These are phyloP conservation scores for Purpureocillium lavendulum DNA, from an alignment of 2,329 filamentous ascomycete species.

Conservation along the genomic window DNA sequence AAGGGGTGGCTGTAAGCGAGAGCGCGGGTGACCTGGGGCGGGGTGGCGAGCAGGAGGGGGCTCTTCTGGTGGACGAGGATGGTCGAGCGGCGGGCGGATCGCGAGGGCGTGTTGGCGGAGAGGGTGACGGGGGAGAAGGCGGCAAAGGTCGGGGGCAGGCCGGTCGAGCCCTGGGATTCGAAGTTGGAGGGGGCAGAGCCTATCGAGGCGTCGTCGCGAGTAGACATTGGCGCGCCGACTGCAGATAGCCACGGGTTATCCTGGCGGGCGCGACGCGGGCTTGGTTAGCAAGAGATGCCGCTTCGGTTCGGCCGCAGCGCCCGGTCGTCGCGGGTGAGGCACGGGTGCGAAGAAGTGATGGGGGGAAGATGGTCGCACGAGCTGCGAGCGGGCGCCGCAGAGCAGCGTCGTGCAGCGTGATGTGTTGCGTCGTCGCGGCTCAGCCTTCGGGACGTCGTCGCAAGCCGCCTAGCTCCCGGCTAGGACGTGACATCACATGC, in stretches of 20 bases:
- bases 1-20: conserved; percentile 96
- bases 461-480: background rate
- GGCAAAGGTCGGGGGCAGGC: conserved; percentile 65
- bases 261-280: conserved; percentile 13
- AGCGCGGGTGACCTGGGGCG: conserved; percentile 87
- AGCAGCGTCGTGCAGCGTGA: too few species aligned
- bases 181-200: conserved; percentile 23
- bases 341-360: background rate
- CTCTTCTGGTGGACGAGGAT: conserved; percentile 97
- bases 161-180: conserved; percentile 23
- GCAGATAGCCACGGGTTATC: conserved; percentile 45
- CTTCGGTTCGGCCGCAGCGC: too few species aligned
- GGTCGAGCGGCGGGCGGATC: conserved; percentile 66
- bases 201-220: conserved; percentile 25
- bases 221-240: conserved; percentile 28
- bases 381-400: too few species aligned
- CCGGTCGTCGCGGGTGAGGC: background rate
- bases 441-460: background rate
- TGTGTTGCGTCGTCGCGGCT: too few species aligned
- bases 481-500: conserved; percentile 4
- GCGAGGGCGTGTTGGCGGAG: conserved; percentile 54
- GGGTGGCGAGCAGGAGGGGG: conserved; percentile 83
- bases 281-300: conserved; percentile 4
- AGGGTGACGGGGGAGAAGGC: conserved; percentile 82
- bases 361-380: too few species aligned